A percentile compares a stretch with the other conserved stretches of the same genome.
Evolutionary conservation across 2,329 filamentous ascomycete genomes (phyloP).

Genomic region (Emmonsia crescens): DNA sequence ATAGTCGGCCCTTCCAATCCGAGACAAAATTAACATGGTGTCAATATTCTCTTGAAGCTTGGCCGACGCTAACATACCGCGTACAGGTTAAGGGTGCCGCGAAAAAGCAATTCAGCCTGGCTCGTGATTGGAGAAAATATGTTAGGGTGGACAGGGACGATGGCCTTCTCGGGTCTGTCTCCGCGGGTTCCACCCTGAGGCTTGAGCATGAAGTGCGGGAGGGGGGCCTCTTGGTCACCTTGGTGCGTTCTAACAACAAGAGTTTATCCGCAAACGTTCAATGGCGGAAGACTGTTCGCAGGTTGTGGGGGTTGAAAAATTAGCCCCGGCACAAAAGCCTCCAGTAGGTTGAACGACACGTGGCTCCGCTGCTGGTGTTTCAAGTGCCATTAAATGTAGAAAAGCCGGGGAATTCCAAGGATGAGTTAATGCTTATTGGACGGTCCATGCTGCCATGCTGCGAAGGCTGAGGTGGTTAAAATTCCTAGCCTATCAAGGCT

Average conservation of each 20-base stretch:
- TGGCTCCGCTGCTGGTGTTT: constrained; percentile 2
- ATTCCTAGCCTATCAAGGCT: neutral
- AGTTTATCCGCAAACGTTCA: neutral
- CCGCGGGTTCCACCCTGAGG: neutral
- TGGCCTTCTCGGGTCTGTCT: neutral
- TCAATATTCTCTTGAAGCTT: neutral
- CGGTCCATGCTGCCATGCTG: neutral
- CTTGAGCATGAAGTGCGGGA: neutral
- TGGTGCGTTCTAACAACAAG: neutral
- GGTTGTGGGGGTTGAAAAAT: neutral
- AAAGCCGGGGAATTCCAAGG: neutral
- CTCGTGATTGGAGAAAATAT: neutral
- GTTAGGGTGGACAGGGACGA: neutral
- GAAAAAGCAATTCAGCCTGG: neutral
- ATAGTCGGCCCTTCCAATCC: neutral
- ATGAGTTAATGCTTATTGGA: too few species aligned
- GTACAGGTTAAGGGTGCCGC: neutral
- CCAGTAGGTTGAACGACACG: neutral
- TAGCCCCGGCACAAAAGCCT: neutral
- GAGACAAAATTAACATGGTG: neutral
- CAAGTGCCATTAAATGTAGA: neutral
- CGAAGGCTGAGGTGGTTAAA: neutral
- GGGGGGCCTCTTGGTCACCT: neutral
- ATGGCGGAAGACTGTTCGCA: neutral
- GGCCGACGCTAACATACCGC: neutral